phyloP scores from a whole-genome alignment of 2,329 filamentous ascomycete genomes.

The Alternaria gansuensis region DNA sequence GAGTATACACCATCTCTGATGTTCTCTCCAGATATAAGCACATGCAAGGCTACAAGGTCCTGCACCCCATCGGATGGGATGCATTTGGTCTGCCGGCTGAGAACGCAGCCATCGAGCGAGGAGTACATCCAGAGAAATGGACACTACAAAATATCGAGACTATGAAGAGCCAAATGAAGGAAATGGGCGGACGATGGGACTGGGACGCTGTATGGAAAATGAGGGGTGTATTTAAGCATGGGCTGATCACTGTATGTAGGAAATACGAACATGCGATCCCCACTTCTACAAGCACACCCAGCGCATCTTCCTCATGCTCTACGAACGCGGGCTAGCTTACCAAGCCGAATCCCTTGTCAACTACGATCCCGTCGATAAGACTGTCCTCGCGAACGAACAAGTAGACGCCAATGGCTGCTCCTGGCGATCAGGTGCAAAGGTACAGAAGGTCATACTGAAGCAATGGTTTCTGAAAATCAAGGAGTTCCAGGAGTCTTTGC shows the following conservation, averaged over 20 bases:
- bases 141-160: slow-evolving; percentile 79
- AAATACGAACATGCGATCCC: slow-evolving; percentile 84
- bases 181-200: slow-evolving; percentile 84
- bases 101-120: slow-evolving; percentile 86
- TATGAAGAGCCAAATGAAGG: slow-evolving; percentile 82
- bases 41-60: slow-evolving; percentile 76
- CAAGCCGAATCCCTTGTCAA: slow-evolving; percentile 86
- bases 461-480: slow-evolving; percentile 94
- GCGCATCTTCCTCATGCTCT: slow-evolving; percentile 80
- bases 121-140: slow-evolving; percentile 80
- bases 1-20: slow-evolving; percentile 91
- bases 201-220: slow-evolving; percentile 72
- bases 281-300: slow-evolving; percentile 91
- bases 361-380: slow-evolving; percentile 88
- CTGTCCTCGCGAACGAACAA: slow-evolving; percentile 90
- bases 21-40: slow-evolving; percentile 78
- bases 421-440: slow-evolving; percentile 86
- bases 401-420: slow-evolving; percentile 86
- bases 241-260: slow-evolving; percentile 60
- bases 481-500: slow-evolving; percentile 74
- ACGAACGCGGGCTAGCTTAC: slow-evolving; percentile 79
- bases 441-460: slow-evolving; percentile 79
- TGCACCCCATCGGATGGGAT: slow-evolving; percentile 96
- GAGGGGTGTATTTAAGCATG: neutral
- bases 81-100: slow-evolving; percentile 90